Base-by-base conservation (phyloP, 2,329 filamentous ascomycete genomes). In the Metarhizium sp. region DNA sequence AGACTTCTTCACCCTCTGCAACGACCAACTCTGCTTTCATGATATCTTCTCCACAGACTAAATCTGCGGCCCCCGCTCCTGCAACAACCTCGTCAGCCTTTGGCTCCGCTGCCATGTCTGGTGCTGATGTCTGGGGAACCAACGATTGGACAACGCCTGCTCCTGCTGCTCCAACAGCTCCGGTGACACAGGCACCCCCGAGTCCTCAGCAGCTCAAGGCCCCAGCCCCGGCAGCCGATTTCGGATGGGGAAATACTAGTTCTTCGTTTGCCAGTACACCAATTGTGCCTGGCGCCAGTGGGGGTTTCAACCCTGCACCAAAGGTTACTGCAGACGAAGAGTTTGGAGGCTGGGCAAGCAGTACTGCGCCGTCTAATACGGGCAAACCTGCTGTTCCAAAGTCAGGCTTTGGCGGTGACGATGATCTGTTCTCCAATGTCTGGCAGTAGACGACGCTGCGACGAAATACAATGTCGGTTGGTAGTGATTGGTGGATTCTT, bases 401-500 rank as follows among this genome's bases (percentile, higher is more conserved):
- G 71, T 75, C 85, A 38, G 81, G 81, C 14, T 82, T 86, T 61
- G 84, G 81, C 20, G 82, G 78, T 53, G 85, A 82, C 54, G 92
- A 96, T 61, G 92, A 97, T 73, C 70, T 97, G 64, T 97, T 97
- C 72, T 91, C 87, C 36, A 97, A 97, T 71, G 92, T 97, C 51
- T 97, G 92, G 92, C 82, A 91, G 74, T 96, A 71, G 52, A 29
- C 7, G 30, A 18, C 11, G 36, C 7, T 42, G 13, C 25, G 2
- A 10, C 25, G 6, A 49, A 16, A 30, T 47, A 46, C 45, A 20
- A 50, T 20, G 46, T 6, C 11, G 10, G 10, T n/a, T 30, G 11
- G 14, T 42, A 6, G 40, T 11, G 30, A 49, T 49, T 43, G 18
- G 4, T 34, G 8, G 10, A 40, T 50, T 5, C 40, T 54, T 54